Evolutionary conservation across 192 early-diverging fungal genomes (phyloP), one percentile per base, ranked within the genome.

Genomic region (Backusella circina): DNA sequence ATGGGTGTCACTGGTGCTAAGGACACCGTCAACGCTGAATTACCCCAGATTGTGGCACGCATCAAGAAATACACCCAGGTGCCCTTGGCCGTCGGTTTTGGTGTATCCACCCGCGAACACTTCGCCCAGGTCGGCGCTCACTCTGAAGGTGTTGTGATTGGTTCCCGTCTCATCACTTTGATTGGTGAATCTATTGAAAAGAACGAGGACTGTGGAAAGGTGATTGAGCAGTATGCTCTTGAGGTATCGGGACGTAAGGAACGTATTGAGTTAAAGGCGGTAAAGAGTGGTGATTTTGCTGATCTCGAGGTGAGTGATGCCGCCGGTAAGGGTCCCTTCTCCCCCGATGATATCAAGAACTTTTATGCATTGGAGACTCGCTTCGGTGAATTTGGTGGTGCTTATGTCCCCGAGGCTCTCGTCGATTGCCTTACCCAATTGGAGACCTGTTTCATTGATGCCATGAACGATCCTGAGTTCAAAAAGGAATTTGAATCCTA

Each of bases 321-420:
- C 44, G 72, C 50, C 70, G 74, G 74, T 26, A 44, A 41, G 38
- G 69, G 69, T 9, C 69, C 69, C 8, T 70, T 70, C 26, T 70
- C 69, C 5, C 69, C 69, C 18, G 28, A 70, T 47, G 69, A 70
- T 30, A 70, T 70, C 69, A 70, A 70, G 38, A 70, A 70, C 39
- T 70, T 87, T 44, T 86, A 93, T 67, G 75, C 86, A 67, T 79
- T 97, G 6, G 86, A 90, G 5, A 82, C 91, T 65, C 92, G 96
- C 26, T 99, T 95, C 78, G 98, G 98, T 75, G 89, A 94, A 39
- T 99, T 95, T 83, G 98, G 98, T 77, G 98, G 98, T 26, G 95
- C 95, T 77, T 99, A 99, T 83, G 94, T 98, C 6, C 95, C 98
- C 10, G 98, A 99, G 81, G 93, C 98, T n/a, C 88, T 99, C 31